Base-by-base conservation (phyloP, 306 rosid genomes). In the Quercus robur region DNA sequence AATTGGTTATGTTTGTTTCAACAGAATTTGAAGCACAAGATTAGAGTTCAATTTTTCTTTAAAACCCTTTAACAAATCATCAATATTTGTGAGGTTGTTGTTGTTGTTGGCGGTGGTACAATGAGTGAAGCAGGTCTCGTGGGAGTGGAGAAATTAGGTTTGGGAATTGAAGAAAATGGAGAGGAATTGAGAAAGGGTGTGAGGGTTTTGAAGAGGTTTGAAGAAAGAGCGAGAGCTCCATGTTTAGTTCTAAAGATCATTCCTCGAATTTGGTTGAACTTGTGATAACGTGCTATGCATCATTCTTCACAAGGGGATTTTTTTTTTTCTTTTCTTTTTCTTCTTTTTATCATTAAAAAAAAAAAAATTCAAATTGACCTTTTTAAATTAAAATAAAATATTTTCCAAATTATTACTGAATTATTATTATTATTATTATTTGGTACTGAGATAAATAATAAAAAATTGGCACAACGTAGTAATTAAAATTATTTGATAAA, bases 11-110 rank as follows among this genome's bases (percentile, higher is more conserved):
- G 1, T 25, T 25, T 25, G 26, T 25, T 79, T 75, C 90, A 77
- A 88, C 71, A 91, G 77, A 23, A 23, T 23, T 23, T 23, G 25
- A 23, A 91, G 91, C 14, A 91, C 91, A 12, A 89, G 67, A 38
- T 82, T 59, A n/a, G 94, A 89, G 54, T 33, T 88, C 54, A 89
- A 74, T 15, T 70, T 46, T 18, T 70, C 74, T 69, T 82, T 84
- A 77, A 83, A 84, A 21, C 38, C 54, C 52, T 68, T 62, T 69
- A 91, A 79, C 77, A 86, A 81, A 63, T 8, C 33, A 49, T 76
- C 85, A 14, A 91, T 74, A 75, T 49, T 73, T 33, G 19, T 5
- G 77, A 38, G 46, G 46, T 7, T 38, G 8, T 35, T 35, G 1
- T 25, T 25, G 25, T 25, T 25, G 26, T 25, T 25, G 26, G 0